A percentile compares a stretch with the other conserved stretches of the same genome.
phyloP scores from a whole-genome alignment of 1,284 basidiomycete genomes.

The Ceratobasidium sp. region DNA sequence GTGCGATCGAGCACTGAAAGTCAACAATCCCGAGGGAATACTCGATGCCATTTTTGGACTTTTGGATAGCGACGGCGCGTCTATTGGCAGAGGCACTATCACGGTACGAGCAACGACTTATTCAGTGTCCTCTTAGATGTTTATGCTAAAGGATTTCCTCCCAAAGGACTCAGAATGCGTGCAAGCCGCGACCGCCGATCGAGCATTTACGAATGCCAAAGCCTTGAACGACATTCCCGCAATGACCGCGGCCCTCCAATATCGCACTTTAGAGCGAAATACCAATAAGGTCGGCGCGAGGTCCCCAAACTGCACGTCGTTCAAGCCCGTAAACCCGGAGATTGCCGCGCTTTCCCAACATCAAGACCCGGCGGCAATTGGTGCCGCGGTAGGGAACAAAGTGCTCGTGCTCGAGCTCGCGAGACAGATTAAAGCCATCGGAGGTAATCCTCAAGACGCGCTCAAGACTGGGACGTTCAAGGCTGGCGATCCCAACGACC shows the following conservation, averaged over 20 bases:
- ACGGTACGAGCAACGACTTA: conserved; percentile 56
- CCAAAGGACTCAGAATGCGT: conserved; percentile 71
- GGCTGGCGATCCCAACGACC: conserved; percentile 67
- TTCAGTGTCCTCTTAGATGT: too few relatives aligned
- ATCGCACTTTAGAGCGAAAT: conserved; percentile 76
- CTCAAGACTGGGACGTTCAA: conserved; percentile 75
- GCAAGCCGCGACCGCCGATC: conserved; percentile 62
- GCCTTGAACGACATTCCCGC: conserved; percentile 69
- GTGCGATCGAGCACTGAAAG: conserved; percentile 63
- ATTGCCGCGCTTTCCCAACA: conserved; percentile 76
- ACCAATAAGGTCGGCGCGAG: conserved; percentile 68
- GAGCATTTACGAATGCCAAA: conserved; percentile 78
- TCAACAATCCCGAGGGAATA: conserved; percentile 73
- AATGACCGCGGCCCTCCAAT: conserved; percentile 72
- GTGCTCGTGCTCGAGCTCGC: conserved; percentile 71
- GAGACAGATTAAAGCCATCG: conserved; percentile 71
- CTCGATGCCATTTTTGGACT: conserved; percentile 74
- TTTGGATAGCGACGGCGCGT: conserved; percentile 73
- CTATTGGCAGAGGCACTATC: conserved; percentile 67
- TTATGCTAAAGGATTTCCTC: background rate
- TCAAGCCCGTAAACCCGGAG: conserved; percentile 73
- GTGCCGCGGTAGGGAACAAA: conserved; percentile 73
- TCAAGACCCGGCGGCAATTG: conserved; percentile 72
- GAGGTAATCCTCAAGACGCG: conserved; percentile 72
- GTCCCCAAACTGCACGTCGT: conserved; percentile 66